These are phyloP conservation scores for Cercospora citrullina DNA, from an alignment of 2,329 filamentous ascomycete genomes.

Conservation along the genomic window DNA sequence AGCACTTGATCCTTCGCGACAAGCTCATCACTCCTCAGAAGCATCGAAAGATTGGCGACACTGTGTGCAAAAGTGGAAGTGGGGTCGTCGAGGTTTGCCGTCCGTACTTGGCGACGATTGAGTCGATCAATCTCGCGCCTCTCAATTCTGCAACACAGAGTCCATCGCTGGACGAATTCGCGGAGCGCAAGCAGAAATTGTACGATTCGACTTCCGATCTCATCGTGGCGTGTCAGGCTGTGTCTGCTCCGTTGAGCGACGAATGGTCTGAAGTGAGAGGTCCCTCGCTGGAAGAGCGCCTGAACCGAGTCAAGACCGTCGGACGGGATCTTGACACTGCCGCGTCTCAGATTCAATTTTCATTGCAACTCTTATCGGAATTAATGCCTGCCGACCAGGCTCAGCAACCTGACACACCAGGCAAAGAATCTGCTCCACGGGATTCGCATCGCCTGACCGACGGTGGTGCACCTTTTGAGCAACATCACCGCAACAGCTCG, in stretches of 20 bases:
- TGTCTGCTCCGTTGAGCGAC: conserved; percentile 87
- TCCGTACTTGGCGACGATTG: conserved; percentile 84
- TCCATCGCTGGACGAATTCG: conserved; percentile 83
- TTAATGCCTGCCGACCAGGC: conserved; percentile 62
- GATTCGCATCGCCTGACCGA: conserved; percentile 40
- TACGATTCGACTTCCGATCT: conserved; percentile 94
- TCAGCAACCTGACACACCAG: conserved; percentile 30
- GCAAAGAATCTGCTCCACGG: conserved; percentile 6
- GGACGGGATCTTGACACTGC: conserved; percentile 81
- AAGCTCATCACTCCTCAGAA: conserved; percentile 77
- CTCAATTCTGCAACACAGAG: conserved; percentile 77
- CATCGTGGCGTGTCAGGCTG: conserved; percentile 80
- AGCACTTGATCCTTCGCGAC: conserved; percentile 73
- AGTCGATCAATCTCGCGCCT: conserved; percentile 84
- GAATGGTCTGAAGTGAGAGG: conserved; percentile 95
- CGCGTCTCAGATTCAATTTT: conserved; percentile 83
- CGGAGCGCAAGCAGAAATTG: conserved; percentile 84
- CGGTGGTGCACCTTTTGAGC: conserved; percentile 35
- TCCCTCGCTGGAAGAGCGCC: conserved; percentile 81
- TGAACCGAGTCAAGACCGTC: conserved; percentile 76
- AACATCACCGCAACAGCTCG: conserved; percentile 34
- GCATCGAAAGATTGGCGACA: conserved; percentile 79
- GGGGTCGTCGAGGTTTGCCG: conserved; percentile 86
- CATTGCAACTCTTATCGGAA: conserved; percentile 82
- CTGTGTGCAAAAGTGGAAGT: conserved; percentile 73